These are phyloP conservation scores for Picochlorum sp. DNA, from an alignment of 139 green algal species.

Conservation along the genomic window DNA sequence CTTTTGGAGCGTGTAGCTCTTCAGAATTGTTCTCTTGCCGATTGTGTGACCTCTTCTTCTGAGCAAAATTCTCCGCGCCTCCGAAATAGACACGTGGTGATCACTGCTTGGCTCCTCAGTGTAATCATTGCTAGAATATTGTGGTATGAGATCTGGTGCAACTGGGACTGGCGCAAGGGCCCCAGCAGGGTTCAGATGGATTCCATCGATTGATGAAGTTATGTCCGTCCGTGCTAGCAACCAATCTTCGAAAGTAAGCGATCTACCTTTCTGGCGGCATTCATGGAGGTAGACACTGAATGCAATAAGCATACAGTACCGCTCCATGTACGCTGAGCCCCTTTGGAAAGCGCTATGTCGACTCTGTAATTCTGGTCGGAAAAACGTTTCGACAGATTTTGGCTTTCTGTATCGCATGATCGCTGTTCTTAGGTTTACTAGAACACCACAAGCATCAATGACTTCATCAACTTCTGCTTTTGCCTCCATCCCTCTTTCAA, in stretches of 20 bases:
- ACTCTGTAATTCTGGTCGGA: slow-evolving; percentile 47
- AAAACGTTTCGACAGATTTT: slow-evolving; percentile 41
- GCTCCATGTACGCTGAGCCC: slow-evolving; percentile 78
- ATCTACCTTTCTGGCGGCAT: slow-evolving; percentile 12
- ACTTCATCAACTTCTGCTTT: slow-evolving; percentile 39
- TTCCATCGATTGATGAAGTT: slow-evolving; percentile 38
- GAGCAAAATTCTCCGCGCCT: slow-evolving; percentile 52
- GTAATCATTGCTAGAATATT: background rate
- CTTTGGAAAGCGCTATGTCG: slow-evolving; percentile 72
- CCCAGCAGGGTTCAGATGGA: slow-evolving; percentile 64
- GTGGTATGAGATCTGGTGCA: slow-evolving; percentile 17
- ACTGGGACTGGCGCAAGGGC: slow-evolving; percentile 62
- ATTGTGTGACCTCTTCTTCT: slow-evolving; percentile 61
- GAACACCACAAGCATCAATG: slow-evolving; percentile 54
- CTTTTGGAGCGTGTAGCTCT: slow-evolving; percentile 40
- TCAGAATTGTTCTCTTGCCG: slow-evolving; percentile 78
- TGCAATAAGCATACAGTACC: slow-evolving; percentile 85
- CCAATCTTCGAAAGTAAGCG: slow-evolving; percentile 49
- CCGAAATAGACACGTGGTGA: slow-evolving; percentile 24
- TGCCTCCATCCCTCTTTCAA: slow-evolving; percentile 48
- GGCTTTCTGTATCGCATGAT: slow-evolving; percentile 80
- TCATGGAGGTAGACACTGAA: slow-evolving; percentile 75
- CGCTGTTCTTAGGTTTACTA: slow-evolving; percentile 77
- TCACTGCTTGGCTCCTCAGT: background rate
- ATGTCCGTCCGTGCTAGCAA: slow-evolving; percentile 51